These are phyloP conservation scores for Oenanthe javanica DNA, from an alignment of 140 eudicot genomes.

Conservation along the genomic window DNA sequence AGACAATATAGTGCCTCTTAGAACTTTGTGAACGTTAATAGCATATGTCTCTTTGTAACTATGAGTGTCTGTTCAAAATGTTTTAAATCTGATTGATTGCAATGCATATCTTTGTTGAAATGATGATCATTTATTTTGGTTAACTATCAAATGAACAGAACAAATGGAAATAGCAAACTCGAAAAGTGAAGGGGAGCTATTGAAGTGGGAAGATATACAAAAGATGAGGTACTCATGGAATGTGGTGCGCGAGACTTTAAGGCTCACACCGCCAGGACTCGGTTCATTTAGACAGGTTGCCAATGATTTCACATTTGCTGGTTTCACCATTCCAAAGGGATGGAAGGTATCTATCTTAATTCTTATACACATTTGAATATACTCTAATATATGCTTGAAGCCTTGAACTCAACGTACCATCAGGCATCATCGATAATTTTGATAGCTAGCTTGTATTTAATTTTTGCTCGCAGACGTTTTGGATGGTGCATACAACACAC, in stretches of 20 bases:
- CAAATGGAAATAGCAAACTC: slow-evolving; percentile 11
- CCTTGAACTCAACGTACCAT: too few relatives aligned
- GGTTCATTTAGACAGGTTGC: neutral
- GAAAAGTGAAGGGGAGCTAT: neutral
- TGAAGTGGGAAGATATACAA: slow-evolving; percentile 1
- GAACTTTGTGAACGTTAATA: too few relatives aligned
- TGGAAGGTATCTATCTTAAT: neutral
- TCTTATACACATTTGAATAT: too few relatives aligned
- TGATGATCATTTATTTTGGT: too few relatives aligned
- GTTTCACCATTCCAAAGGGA: slow-evolving; percentile 7
- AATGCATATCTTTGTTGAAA: too few relatives aligned
- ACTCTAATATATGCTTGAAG: neutral
- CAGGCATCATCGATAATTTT: too few relatives aligned
- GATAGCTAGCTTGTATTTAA: too few relatives aligned
- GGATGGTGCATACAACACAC: neutral
- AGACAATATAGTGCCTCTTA: too few relatives aligned
- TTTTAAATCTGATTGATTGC: too few relatives aligned
- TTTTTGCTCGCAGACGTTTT: neutral
- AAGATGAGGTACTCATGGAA: slow-evolving; percentile 5
- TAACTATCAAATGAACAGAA: neutral
- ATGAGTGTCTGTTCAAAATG: too few relatives aligned
- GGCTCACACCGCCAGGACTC: neutral
- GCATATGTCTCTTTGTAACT: too few relatives aligned
- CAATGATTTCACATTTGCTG: neutral
- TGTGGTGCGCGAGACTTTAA: neutral